Evolutionary conservation across 2,329 filamentous ascomycete species (phyloP), one percentile per base, ranked within the genome.

Genomic region (Blastomyces parvus): DNA sequence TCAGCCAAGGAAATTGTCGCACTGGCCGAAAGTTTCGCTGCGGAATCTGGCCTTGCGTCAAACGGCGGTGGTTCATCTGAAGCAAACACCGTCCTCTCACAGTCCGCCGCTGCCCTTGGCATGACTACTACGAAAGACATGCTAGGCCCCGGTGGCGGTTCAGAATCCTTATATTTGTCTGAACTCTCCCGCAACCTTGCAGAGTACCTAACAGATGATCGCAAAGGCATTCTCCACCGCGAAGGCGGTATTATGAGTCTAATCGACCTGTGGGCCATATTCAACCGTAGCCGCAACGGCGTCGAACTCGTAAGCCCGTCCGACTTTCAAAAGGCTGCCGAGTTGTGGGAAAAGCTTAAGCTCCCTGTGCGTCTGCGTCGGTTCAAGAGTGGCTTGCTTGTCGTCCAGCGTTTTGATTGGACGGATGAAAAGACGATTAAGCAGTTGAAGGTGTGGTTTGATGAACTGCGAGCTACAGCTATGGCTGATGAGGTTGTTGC

Each of bases 1-100:
- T 97, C 93, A 3, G 94, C 94, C 5, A 97, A 97, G 73, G 91
- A 99, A 73, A 91, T 99, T 59, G 88, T 97, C 60, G 91, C 91
- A 5, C 86, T 99, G 52, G 94, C 94, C 0, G 93, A 97, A 75
- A 86, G 86, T 19, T 93, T 97, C 69, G 87, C 91, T 1, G 82
- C 85, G 14, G 88, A 92, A 71, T 80, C 81, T 0, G 80, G 80
- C 2, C 84, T 84, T 65, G 79, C 81, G 11, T 75, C 77, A 63
- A 77, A 80, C 25, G 84, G 83, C 25, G 84, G 83, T 27, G 82
- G 80, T 17, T 85, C 82, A 6, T 82, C 84, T 0, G 90, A 94
- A 73, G 86, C 90, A 13, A 89, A 83, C 68, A 86, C 85, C 9
- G 80, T 96, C 2, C 81, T 95, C 9, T 90, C 88, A 0, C 88